A percentile compares a stretch with the other conserved stretches of the same genome.
Evolutionary conservation across 192 early-diverging fungal species (phyloP).

Genomic region (Rhizophlyctis rosea): DNA sequence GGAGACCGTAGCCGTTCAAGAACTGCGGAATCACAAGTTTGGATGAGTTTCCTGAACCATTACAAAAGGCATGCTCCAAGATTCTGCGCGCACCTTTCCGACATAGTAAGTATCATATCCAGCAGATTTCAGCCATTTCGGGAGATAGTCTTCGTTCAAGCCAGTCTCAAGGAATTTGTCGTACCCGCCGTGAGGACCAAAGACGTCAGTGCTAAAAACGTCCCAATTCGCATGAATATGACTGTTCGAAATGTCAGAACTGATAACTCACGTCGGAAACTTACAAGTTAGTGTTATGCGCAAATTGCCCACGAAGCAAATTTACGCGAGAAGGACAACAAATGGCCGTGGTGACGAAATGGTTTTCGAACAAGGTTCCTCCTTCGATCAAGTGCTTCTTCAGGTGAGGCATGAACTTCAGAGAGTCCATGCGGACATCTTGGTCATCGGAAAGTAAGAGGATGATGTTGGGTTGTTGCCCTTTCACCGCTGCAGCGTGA

Average conservation of each 20-base stretch:
- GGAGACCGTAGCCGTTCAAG: too few species aligned
- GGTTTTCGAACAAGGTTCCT: conserved; percentile 58
- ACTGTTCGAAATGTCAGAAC: too few species aligned
- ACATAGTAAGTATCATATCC: conserved; percentile 66
- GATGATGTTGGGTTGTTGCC: conserved; percentile 56
- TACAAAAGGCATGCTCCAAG: too few species aligned
- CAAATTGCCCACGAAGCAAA: conserved; percentile 57
- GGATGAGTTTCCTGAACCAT: too few species aligned
- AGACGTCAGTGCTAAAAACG: too few species aligned
- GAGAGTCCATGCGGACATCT: conserved; percentile 50
- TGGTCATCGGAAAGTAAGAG: conserved; percentile 69
- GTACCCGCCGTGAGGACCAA: conserved; percentile 22
- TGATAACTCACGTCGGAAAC: conserved; percentile 16
- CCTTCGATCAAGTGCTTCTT: conserved; percentile 57
- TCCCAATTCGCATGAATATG: too few species aligned
- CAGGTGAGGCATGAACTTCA: conserved; percentile 60
- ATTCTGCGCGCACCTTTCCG: too few species aligned
- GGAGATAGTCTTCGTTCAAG: conserved; percentile 46
- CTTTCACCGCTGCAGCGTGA: not conserved
- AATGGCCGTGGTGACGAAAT: conserved; percentile 60
- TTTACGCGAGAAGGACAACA: conserved; percentile 66
- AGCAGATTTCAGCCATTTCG: conserved; percentile 49
- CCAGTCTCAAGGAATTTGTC: conserved; percentile 33
- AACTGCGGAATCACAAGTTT: too few species aligned
- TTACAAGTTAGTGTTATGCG: conserved; percentile 66